Evolutionary conservation across 352 stramenopile species (phyloP).

Genomic region (Halophytophthora batemanensis): DNA sequence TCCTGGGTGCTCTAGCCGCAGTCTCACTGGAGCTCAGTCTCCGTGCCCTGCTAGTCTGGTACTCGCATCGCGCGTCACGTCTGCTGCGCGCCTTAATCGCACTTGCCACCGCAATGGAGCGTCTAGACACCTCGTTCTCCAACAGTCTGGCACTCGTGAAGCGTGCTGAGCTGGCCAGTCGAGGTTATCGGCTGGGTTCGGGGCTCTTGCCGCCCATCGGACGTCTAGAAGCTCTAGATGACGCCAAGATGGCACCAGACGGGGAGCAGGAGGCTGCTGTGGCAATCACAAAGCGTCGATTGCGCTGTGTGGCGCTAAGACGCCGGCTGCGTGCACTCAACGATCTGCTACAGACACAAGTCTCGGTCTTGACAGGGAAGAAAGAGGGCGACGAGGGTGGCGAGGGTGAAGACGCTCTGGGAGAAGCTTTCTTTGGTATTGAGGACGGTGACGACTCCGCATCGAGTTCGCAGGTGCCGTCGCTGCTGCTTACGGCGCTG

Average conservation of each 20-base stretch:
- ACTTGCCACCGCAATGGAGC: constrained; percentile 9
- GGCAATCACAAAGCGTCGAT: constrained; percentile 2
- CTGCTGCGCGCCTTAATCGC: constrained; percentile 7
- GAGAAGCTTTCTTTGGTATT: neutral
- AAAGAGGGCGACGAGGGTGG: neutral
- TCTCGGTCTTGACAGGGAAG: constrained; percentile 1
- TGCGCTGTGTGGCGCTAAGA: constrained; percentile 43
- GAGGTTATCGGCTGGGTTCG: constrained; percentile 45
- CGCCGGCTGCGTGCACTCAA: constrained; percentile 40
- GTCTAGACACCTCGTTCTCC: constrained; percentile 27
- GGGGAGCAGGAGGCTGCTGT: neutral
- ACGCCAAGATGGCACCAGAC: neutral
- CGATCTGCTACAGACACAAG: constrained; percentile 28
- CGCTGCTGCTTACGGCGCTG: constrained; percentile 53
- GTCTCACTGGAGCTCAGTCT: constrained; percentile 15
- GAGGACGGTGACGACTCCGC: neutral
- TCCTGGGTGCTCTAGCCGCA: neutral
- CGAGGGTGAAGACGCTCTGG: neutral
- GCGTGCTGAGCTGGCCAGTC: constrained; percentile 48
- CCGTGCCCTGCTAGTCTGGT: constrained; percentile 15
- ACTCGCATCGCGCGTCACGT: constrained; percentile 5
- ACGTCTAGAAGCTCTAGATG: constrained; percentile 34
- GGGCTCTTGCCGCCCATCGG: constrained; percentile 49
- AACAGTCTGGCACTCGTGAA: constrained; percentile 47
- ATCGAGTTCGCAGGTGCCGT: constrained; percentile 28